A percentile compares a stretch with the other conserved stretches of the same genome.
Conservation (phyloP, 371 early-diverging fungal genomes). For the Mucor velutinosus region DNA sequence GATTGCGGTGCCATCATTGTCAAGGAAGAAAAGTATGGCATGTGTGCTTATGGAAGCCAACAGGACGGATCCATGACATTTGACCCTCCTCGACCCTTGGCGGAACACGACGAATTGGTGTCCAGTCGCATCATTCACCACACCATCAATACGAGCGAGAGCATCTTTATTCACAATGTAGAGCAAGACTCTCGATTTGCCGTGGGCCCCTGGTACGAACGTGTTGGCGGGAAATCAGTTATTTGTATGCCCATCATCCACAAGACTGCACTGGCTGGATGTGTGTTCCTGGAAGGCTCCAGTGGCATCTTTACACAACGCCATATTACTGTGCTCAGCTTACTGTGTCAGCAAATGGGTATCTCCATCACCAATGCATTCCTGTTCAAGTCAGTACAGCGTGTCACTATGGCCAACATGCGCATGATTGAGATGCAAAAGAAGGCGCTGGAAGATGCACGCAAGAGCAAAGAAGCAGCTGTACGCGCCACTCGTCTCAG, state of each 20-base stretch:
- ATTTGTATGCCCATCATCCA: slow-evolving; percentile 63
- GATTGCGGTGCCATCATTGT: slow-evolving; percentile 51
- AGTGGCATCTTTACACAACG: slow-evolving; percentile 60
- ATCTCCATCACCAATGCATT: slow-evolving; percentile 63
- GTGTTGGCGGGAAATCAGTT: slow-evolving; percentile 51
- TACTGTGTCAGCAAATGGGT: slow-evolving; percentile 62
- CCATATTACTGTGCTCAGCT: slow-evolving; percentile 56
- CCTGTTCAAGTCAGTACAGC: slow-evolving; percentile 50
- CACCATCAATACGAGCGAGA: slow-evolving; percentile 44
- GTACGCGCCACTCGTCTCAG: slow-evolving; percentile 43
- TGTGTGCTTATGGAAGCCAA: slow-evolving; percentile 48
- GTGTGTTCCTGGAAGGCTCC: slow-evolving; percentile 59
- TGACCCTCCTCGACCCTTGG: slow-evolving; percentile 41
- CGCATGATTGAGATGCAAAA: slow-evolving; percentile 55
- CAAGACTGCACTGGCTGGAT: slow-evolving; percentile 51
- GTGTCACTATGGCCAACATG: slow-evolving; percentile 41
- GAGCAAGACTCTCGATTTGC: slow-evolving; percentile 47
- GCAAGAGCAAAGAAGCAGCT: slow-evolving; percentile 52
- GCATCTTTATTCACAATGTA: slow-evolving; percentile 43
- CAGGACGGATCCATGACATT: slow-evolving; percentile 40
- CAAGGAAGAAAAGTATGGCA: slow-evolving; percentile 44
- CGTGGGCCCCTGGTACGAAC: slow-evolving; percentile 47
- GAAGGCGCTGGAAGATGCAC: slow-evolving; percentile 44
- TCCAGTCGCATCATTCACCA: slow-evolving; percentile 45
- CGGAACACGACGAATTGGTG: slow-evolving; percentile 34